These are phyloP conservation scores for Daucus carota DNA, from an alignment of 129 eudicot species.

Conservation along the genomic window DNA sequence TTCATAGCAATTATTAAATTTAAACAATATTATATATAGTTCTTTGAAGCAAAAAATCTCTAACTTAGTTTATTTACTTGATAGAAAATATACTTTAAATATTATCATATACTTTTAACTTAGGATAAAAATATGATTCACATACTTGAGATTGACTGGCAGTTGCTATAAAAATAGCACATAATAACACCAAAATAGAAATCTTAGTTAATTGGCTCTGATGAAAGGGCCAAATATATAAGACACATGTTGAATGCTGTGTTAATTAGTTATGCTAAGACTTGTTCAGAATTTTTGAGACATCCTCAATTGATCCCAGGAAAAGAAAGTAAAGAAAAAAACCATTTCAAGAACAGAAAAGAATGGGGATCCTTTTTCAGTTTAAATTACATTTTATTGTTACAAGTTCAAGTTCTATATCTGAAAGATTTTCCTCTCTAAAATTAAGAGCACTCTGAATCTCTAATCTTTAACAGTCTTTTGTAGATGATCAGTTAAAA, in stretches of 20 bases:
- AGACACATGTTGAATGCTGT: neutral
- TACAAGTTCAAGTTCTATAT: too few species aligned
- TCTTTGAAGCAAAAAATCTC: neutral
- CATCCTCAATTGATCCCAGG: neutral
- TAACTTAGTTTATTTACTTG: neutral
- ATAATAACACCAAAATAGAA: neutral
- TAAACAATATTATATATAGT: too few species aligned
- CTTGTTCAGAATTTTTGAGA: neutral
- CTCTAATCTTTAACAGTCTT: neutral
- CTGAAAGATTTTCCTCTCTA: neutral
- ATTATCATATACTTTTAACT: too few species aligned
- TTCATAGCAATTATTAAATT: too few species aligned
- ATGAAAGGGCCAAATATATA: neutral
- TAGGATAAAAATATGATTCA: neutral
- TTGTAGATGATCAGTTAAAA: neutral
- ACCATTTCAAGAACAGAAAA: neutral
- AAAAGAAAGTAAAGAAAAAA: neutral
- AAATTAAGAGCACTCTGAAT: neutral
- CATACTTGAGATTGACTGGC: neutral
- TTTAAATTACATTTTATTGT: neutral
- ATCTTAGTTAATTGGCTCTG: neutral
- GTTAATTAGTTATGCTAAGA: neutral
- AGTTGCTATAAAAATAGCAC: neutral
- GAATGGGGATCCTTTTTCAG: neutral
- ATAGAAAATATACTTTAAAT: too few species aligned